Evolutionary conservation across 169 alveolate species (phyloP), one percentile per base, ranked within the genome.

Genomic region (Miamiensis avidus): DNA sequence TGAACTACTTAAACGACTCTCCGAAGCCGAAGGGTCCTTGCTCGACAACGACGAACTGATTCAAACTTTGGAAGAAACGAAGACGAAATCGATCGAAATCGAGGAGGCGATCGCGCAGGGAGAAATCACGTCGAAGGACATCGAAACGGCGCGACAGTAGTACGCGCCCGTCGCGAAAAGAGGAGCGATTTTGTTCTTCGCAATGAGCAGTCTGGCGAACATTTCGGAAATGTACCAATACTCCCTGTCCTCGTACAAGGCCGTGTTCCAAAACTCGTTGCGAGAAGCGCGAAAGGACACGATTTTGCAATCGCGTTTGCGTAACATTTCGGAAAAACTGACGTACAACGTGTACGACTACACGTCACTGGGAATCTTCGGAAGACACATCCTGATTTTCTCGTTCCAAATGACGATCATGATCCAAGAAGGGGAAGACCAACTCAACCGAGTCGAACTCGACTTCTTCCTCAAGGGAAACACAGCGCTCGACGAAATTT

Each of bases 381-480:
- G 97, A 74, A 92, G 91, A 75, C 99, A 98, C 90, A 95, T 96
- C 85, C 95, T 98, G 78, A 95, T 97, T 95, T 97, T 96, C 94
- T 90, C 98, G 31, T 97, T 98, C 97, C 96, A 98, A 88, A 96
- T 98, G 99, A 95, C 98, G 29, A 93, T 97, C 11, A 98, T 98
- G 99, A 96, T 97, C 81, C 89, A 96, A 96, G 96, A 97, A 76
- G 96, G 94, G 34, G 98, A 96, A 81, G 95, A 91, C 34, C 95
- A 93, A 86, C 82, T 98, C 33, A 95, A 96, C 88, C 91, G 92
- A 86, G 86, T 85, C 32, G 99, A 98, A 92, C 95, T 96, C 65
- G 98, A 96, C 84, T 98, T 97, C 95, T 98, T 97, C 97, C 88
- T 97, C 84, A 96, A 97, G 89, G 99, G 99, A 34, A 97, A 97